These are phyloP conservation scores for Podila horticola DNA, from an alignment of 192 early-diverging fungal species.

Conservation along the genomic window DNA sequence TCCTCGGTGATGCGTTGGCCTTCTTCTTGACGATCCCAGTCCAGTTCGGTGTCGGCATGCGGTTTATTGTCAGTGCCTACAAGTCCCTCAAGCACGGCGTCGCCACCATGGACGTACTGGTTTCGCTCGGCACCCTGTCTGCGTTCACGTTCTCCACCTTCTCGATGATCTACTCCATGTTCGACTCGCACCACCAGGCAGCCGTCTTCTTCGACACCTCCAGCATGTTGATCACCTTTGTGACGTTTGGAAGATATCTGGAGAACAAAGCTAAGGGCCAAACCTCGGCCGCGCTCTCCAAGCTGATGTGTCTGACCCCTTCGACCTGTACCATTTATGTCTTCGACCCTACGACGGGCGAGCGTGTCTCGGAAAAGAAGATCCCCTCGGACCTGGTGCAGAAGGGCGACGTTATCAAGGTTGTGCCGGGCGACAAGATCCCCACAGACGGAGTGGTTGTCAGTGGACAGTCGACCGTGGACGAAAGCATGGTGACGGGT, in stretches of 20 bases:
- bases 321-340: conserved; percentile 70
- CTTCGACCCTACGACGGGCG: conserved; percentile 55
- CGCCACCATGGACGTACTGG: conserved; percentile 97
- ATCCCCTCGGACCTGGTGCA: conserved; percentile 91
- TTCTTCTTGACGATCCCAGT: conserved; percentile 87
- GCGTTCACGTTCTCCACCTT: conserved; percentile 87
- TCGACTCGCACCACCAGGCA: conserved; percentile 62
- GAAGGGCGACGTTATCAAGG: conserved; percentile 78
- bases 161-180: conserved; percentile 74
- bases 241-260: conserved; percentile 91
- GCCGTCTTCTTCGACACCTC: conserved; percentile 96
- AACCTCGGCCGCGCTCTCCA: conserved; percentile 88
- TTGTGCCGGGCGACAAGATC: conserved; percentile 66
- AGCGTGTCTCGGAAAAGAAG: conserved; percentile 68
- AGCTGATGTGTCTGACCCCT: conserved; percentile 90
- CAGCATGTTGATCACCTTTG: conserved; percentile 93
- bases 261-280: conserved; percentile 96
- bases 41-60: conserved; percentile 88
- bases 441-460: conserved; percentile 68
- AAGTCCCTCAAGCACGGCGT: conserved; percentile 82
- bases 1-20: conserved; percentile 72
- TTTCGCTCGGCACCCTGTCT: conserved; percentile 86
- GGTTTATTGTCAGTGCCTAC: conserved; percentile 83
- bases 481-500: conserved; percentile 83
- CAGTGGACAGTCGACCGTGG: conserved; percentile 64